These are phyloP conservation scores for Leccinum incarnatum DNA, from an alignment of 768 basidiomycete genomes.

Conservation along the genomic window DNA sequence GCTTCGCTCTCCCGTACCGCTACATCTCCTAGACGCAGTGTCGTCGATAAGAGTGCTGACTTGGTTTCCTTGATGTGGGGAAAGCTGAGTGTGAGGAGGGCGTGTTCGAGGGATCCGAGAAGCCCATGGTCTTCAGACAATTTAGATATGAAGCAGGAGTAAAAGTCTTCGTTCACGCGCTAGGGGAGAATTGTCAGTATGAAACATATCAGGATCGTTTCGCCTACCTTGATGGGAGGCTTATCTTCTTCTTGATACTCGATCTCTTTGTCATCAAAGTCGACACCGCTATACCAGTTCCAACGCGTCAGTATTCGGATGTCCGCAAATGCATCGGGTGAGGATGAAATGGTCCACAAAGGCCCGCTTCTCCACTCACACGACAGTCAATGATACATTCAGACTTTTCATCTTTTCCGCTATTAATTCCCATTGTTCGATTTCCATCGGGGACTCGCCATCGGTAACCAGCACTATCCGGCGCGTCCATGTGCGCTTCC, in stretches of 20 bases:
- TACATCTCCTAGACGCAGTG: conserved; percentile 76
- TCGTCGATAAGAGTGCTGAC: conserved; percentile 60
- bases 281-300: conserved; percentile 61
- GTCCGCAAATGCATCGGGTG: background rate
- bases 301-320: conserved; percentile 5
- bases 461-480: conserved; percentile 86
- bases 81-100: conserved; percentile 26
- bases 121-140: conserved; percentile 33
- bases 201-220: background rate
- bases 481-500: conserved; percentile 81
- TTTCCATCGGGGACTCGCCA: conserved; percentile 69
- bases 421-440: conserved; percentile 73
- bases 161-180: conserved; percentile 77
- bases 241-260: conserved; percentile 68
- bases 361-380: conserved; percentile 47
- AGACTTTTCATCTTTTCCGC: conserved; percentile 60
- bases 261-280: conserved; percentile 77
- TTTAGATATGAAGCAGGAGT: conserved; percentile 40
- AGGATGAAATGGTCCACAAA: background rate
- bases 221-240: conserved; percentile 65
- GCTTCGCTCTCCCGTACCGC: conserved; percentile 66
- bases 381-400: conserved; percentile 58
- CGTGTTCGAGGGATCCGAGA: conserved; percentile 30
- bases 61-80: conserved; percentile 69
- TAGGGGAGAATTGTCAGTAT: conserved; percentile 27